Evolutionary conservation across 208 protist species (phyloP), one percentile per base, ranked within the genome.

Genomic region (Leptomonas seymouri): DNA sequence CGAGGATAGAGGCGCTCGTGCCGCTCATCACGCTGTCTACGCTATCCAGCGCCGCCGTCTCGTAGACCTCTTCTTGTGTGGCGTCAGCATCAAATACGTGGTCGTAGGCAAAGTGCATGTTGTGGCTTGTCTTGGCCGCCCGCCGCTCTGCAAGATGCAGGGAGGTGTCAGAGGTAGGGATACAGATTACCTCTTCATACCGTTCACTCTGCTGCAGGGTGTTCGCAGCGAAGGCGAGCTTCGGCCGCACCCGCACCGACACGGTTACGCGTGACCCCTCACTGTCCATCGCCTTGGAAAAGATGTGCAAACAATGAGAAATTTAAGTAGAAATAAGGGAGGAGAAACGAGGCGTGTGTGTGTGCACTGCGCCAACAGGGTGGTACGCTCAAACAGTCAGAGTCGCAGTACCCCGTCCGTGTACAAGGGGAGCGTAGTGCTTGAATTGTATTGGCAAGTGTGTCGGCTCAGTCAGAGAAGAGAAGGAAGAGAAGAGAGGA

Each of bases 51-150:
- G 80, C 89, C 14, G 88, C 76, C 0, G 75, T 74, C 54, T 95
- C 89, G 66, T 96, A 97, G 18, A 97, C 64, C 7, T 96, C 87
- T 53, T 84, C 77, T 70, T 96, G 93, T 5, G 77, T 53, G 11
- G 74, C 41, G 15, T 93, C 80, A 15, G 70, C 60, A 42, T 76
- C 86, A 63, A 94, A 91, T 11, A 95, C 86, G 53, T 75, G 36
- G 68, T 97, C 91, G 65, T 81, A 94, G 11, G 63, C 54, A 57
- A 91, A 93, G 30, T 67, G 63, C 50, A 82, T 59, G n/a, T 50
- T 76, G 21, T 78, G 74, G 45, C 60, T 78, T 34, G 82, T 76
- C 39, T 68, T 75, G n/a, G 51, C 30, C 11, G 42, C 21, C 30
- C 82, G 78, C 14, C 75, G 76, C 51, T 91, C 81, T 50, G 67